A percentile compares a stretch with the other conserved stretches of the same genome.
These are phyloP conservation scores for Trametes cingulata DNA, from an alignment of 768 basidiomycete species.

Conservation along the genomic window DNA sequence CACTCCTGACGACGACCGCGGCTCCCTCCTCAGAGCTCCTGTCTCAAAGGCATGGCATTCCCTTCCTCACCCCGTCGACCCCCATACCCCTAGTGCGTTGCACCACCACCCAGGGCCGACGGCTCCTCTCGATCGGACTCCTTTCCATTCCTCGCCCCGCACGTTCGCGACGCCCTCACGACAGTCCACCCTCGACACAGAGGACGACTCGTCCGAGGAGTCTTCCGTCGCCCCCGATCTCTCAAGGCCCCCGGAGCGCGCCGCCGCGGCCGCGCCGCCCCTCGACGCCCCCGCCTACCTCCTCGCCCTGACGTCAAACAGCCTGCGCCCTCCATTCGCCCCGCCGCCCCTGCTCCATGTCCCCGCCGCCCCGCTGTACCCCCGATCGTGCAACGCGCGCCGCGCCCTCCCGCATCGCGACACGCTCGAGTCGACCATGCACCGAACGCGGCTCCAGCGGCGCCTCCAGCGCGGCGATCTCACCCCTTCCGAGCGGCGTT, in stretches of 20 bases:
- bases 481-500: slow-evolving; percentile 41
- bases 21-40: slow-evolving; percentile 13
- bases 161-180: slow-evolving; percentile 7
- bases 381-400: slow-evolving; percentile 53
- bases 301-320: slow-evolving; percentile 46
- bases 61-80: slow-evolving; percentile 11
- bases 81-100: slow-evolving; percentile 13
- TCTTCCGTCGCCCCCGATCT: slow-evolving; percentile 16
- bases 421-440: slow-evolving; percentile 46
- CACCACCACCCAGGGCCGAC: slow-evolving; percentile 11
- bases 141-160: slow-evolving; percentile 8
- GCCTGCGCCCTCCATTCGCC: slow-evolving; percentile 41
- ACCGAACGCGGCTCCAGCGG: slow-evolving; percentile 52
- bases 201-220: slow-evolving; percentile 21
- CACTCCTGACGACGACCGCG: slow-evolving; percentile 55
- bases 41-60: slow-evolving; percentile 19
- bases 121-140: slow-evolving; percentile 7
- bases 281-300: slow-evolving; percentile 39
- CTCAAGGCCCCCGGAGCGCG: slow-evolving; percentile 19
- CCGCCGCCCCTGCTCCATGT: slow-evolving; percentile 52
- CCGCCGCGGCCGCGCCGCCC: slow-evolving; percentile 1
- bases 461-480: slow-evolving; percentile 43
- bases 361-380: slow-evolving; percentile 43
- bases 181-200: slow-evolving; percentile 18
- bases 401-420: slow-evolving; percentile 38